Evolutionary conservation across 108 stramenopile species (phyloP).

Genomic region (Cyclotella sp.): DNA sequence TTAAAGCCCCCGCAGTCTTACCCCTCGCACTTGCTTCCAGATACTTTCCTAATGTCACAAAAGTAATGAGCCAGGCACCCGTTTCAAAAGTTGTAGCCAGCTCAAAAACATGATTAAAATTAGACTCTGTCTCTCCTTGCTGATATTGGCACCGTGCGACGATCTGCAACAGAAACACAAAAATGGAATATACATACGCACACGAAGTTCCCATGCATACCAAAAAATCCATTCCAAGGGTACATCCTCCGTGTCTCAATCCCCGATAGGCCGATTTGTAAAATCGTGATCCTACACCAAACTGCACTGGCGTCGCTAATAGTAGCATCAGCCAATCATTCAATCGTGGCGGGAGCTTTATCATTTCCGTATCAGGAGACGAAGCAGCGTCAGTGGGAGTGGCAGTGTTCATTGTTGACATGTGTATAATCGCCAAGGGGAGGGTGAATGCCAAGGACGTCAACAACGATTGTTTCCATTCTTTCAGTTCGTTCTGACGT

Average conservation of each 20-base stretch:
- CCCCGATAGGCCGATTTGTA: conserved; percentile 83
- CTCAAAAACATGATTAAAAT: conserved; percentile 26
- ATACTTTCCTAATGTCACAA: conserved; percentile 96
- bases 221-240: conserved; percentile 96
- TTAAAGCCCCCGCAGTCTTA: conserved; percentile 87
- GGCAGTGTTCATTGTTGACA: conserved; percentile 37
- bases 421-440: conserved; percentile 60
- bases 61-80: conserved; percentile 94
- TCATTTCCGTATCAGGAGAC: not conserved
- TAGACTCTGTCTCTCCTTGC: not conserved
- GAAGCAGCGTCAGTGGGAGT: conserved; percentile 1
- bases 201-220: conserved; percentile 93
- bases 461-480: conserved; percentile 56
- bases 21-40: conserved; percentile 90
- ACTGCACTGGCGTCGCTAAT: conserved; percentile 89
- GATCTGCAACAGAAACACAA: conserved; percentile 50
- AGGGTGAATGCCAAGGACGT: conserved; percentile 53
- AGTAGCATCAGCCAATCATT: conserved; percentile 54
- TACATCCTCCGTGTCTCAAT: conserved; percentile 58
- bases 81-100: conserved; percentile 89
- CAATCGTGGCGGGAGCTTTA: conserved; percentile 11
- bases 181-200: conserved; percentile 85
- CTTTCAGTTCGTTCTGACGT: conserved; percentile 49
- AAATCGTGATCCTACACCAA: conserved; percentile 85
- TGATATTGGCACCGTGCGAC: conserved; percentile 16